These are phyloP conservation scores for Boletales sp. DNA, from an alignment of 768 basidiomycete species.

Conservation along the genomic window DNA sequence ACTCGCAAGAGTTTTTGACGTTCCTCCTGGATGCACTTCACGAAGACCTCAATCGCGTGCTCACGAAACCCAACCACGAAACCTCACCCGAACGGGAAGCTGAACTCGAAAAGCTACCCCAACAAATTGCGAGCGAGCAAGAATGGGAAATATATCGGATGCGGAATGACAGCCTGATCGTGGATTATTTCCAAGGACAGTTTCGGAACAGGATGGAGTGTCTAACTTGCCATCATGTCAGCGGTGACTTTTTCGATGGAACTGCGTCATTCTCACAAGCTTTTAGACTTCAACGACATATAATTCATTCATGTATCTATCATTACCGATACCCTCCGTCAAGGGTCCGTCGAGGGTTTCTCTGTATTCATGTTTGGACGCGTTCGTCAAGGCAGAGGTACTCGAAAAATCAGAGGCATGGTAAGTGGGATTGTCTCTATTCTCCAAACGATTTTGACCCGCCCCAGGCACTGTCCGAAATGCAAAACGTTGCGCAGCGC, in stretches of 20 bases:
- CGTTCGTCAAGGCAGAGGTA: constrained; percentile 86
- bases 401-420: constrained; percentile 93
- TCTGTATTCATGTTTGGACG: constrained; percentile 79
- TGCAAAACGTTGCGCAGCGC: constrained; percentile 89
- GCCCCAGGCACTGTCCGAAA: constrained; percentile 85
- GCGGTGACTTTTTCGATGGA: constrained; percentile 11
- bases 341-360: constrained; percentile 57
- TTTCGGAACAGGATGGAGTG: constrained; percentile 89
- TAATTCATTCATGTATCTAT: constrained; percentile 93
- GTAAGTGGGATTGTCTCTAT: constrained; percentile 40
- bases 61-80: constrained; percentile 62
- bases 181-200: constrained; percentile 97
- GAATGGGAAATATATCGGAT: constrained; percentile 91
- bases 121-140: constrained; percentile 84
- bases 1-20: constrained; percentile 95
- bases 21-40: constrained; percentile 92
- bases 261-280: constrained; percentile 9
- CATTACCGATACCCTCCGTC: constrained; percentile 78
- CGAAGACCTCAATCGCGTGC: constrained; percentile 82
- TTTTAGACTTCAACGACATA: constrained; percentile 93
- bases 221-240: constrained; percentile 82
- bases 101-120: constrained; percentile 81
- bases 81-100: constrained; percentile 79
- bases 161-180: constrained; percentile 90
- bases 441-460: neutral